A percentile compares a stretch with the other conserved stretches of the same genome.
Evolutionary conservation across 768 basidiomycete genomes (phyloP).

Genomic region (Pholiota molesta): DNA sequence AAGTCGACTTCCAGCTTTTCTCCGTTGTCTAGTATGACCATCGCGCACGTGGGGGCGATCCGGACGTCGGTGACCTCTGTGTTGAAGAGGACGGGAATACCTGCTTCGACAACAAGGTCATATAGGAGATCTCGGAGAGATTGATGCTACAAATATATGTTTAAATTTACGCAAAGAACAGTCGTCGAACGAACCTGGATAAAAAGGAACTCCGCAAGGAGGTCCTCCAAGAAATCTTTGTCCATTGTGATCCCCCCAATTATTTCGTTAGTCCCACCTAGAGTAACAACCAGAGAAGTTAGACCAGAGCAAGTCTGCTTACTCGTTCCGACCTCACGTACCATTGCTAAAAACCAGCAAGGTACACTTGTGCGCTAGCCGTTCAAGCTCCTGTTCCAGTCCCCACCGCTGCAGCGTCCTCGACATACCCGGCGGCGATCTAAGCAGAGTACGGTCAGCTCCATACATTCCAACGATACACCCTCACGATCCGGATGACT

Average conservation of each 20-base stretch:
- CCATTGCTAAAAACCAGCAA: not conserved
- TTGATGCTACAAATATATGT: not conserved
- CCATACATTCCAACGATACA: not conserved
- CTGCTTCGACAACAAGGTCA: not conserved
- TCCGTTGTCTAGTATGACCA: not conserved
- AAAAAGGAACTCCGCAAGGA: slow-evolving; percentile 42
- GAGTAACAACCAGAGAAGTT: not conserved
- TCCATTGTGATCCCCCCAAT: slow-evolving; percentile 49
- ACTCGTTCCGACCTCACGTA: not conserved
- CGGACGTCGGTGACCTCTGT: not conserved
- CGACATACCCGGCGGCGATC: not conserved
- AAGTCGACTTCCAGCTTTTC: not conserved
- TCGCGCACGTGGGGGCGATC: not conserved
- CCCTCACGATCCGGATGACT: not conserved
- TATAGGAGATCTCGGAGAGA: not conserved
- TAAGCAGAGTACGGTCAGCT: not conserved
- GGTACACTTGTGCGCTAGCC: not conserved
- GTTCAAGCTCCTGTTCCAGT: not conserved
- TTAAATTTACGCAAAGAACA: not conserved
- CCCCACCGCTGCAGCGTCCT: not conserved
- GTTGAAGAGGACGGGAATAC: not conserved
- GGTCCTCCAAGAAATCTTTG: slow-evolving; percentile 17
- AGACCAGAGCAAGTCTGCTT: not conserved
- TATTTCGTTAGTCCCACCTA: slow-evolving; percentile 21
- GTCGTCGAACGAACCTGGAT: slow-evolving; percentile 35